Base-by-base conservation (phyloP, 1,284 basidiomycete species). In the Ustilago tritici region DNA sequence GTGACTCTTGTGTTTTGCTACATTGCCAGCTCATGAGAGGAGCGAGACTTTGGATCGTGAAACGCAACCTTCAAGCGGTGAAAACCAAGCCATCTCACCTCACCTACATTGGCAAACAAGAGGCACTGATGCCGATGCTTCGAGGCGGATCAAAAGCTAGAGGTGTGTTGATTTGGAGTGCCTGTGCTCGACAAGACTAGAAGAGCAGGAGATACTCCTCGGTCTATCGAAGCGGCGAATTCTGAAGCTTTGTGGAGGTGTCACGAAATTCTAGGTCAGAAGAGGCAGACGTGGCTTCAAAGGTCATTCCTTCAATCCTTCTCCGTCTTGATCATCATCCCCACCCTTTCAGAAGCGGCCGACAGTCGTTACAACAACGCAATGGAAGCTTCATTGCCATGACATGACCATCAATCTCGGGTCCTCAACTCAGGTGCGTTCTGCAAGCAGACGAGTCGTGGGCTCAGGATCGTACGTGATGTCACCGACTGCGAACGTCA, bases 381-480 rank as follows among this genome's bases (percentile, higher is more conserved):
- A 43, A 66, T 63, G 56, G 32, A 49, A 4, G 12, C 7, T 8
- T 5, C 15, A 3, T n/a, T 54, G 50, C 61, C 70, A 73, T 73
- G 70, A 73, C 41, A 34, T 68, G 50, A 56, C 31, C 23, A 1
- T 17, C 6, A 17, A 28, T 12, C 5, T 1, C 7, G 31, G 65
- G 36, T 72, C 61, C 70, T 67, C 57, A 54, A 65, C 43, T 65
- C 63, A 53, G 56, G 28, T 58, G 63, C 69, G 69, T 56, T 56
- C 50, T 72, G 70, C 61, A 47, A 64, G 56, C 61, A 58, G 61
- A 61, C 61, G 52, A 56, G 58, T 68, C 61, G 61, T 53, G 58
- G 50, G 65, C 58, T 68, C 70, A 73, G 70, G 65, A 61, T 67
- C 61, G 47, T 10, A 4, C 5, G 54, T 8, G 35, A 73, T 73